Base-by-base conservation (phyloP, 2,329 filamentous ascomycete species). In the Akanthomyces lecanii region DNA sequence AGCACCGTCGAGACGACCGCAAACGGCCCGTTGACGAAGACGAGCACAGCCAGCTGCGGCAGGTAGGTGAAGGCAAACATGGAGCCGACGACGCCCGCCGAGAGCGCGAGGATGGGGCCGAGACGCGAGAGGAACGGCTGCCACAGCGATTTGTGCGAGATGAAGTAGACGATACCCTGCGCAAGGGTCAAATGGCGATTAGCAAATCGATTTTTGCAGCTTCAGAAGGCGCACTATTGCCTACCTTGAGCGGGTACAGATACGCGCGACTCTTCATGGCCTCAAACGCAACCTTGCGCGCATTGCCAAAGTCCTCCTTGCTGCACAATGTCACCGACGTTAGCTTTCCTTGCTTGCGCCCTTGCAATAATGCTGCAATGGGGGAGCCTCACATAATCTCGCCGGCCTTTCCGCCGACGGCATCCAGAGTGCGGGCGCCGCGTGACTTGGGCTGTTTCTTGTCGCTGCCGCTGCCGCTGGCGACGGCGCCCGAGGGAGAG, bases 11-110 rank as follows among this genome's bases (percentile, higher is more conserved):
- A 88, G 64, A 92, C 76, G n/a, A 89, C 87, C 5, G 90, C 90
- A 5, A 94, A 77, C 0, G 90, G 93, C 0, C 94, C 94, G 67
- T 92, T 94, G 66, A 96, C 90, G 69, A 97, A 87, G 58, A 92
- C 83, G 51, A 97, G 83, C 16, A 97, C 75, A 0, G 92, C 90
- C 28, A 92, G 84, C 78, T 97, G 94, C 0, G 94, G 94, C 10
- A 88, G 72, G 73, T 97, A 97, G 55, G 92, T 90, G 72, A 97
- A 87, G 68, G 89, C 79, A 76, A 98, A 97, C 91, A 97, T 96
- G 74, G 85, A 81, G 12, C 81, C 80, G 1, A 93, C 88, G 52
- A 97, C 87, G 51, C 85, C 84, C 11, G 88, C 75, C 16, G 90
- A 92, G 2, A 97, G 82, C 1, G 83, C 81, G 57, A 96, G 68